Base-by-base conservation (phyloP, 1,139 yeast genomes). In the Debaryomyces singareniensis region DNA sequence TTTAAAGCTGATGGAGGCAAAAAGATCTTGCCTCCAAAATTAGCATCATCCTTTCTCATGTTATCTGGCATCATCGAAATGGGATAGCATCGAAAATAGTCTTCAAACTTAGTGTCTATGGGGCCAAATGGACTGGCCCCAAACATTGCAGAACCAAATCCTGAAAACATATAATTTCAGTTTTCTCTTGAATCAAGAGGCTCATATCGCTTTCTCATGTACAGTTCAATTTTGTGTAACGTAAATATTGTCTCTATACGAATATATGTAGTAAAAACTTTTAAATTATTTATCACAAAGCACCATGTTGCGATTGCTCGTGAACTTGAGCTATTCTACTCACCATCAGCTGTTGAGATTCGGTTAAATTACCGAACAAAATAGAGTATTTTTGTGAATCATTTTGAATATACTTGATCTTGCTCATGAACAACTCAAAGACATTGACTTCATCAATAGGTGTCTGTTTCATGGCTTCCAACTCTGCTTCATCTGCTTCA, bases 21-120 rank as follows among this genome's bases (percentile, higher is more conserved):
- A 40, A 89, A 87, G 38, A 91, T 86, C 63, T 93, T 91, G 42
- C 98, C 99, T n/a, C 98, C 97, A 55, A 60, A 89, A 50, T 91
- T 89, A 36, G 95, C 81, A 39, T 78, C 86, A 37, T 81, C 91
- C 44, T 79, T 81, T 23, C 94, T 66, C 25, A 71, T 75, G 37
- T 68, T 62, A 39, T 86, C 95, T 4, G 94, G 84, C 91, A 86
- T 84, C 94, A 85, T 85, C 3, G 81, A 71, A 25, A 89, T 73
- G 3, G 97, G 96, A 52, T 87, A 91, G 49, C 96, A 84, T 48
- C 98, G 71, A 63, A 85, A 91, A 56, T 74, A 83, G 43, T 87
- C 96, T 47, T 83, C 87, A 58, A 73, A 74, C 29, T 56, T 62
- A 35, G 49, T 53, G 38, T 46, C 52, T 42, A 49, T 44, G 7